phyloP scores from a whole-genome alignment of 169 alveolate genomes.

The Eimeria acervulina region DNA sequence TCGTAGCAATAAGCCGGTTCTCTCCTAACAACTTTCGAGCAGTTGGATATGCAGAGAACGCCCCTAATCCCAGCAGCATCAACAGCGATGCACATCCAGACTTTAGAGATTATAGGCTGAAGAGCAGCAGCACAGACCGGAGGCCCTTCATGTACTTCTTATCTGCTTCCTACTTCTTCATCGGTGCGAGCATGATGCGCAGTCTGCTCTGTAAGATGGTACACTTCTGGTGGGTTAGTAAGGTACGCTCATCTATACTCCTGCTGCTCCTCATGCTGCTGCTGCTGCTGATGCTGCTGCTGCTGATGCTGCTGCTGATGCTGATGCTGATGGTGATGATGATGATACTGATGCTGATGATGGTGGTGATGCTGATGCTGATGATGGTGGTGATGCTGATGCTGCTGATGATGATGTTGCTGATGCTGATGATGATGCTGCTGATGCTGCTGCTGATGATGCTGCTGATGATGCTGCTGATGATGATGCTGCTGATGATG shows the following conservation, averaged over 20 bases:
- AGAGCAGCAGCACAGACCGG: slow-evolving; percentile 90
- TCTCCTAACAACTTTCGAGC: slow-evolving; percentile 94
- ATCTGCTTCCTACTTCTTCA: slow-evolving; percentile 90
- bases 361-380: no score
- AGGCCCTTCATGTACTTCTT: slow-evolving; percentile 91
- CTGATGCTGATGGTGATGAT: not conserved
- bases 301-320: not conserved
- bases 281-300: not conserved
- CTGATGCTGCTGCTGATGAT: not conserved
- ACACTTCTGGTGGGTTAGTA: slow-evolving; percentile 92
- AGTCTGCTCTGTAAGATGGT: slow-evolving; percentile 90
- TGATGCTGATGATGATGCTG: not conserved
- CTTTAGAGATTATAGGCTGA: slow-evolving; percentile 92
- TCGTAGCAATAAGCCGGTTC: slow-evolving; percentile 90
- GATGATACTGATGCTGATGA: not conserved
- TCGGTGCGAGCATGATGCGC: slow-evolving; percentile 89
- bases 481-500: not conserved
- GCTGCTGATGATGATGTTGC: not conserved
- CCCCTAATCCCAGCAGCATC: slow-evolving; percentile 92
- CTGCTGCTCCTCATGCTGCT: not conserved
- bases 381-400: not conserved
- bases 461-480: not conserved
- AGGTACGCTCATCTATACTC: slow-evolving; percentile 63
- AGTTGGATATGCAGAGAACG: slow-evolving; percentile 91
- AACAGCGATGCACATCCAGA: slow-evolving; percentile 92